Percentiles rank a stretch among this genome's conserved stretches.
These are phyloP conservation scores for Mycena chlorophos DNA, from an alignment of 768 basidiomycete species.

Conservation along the genomic window DNA sequence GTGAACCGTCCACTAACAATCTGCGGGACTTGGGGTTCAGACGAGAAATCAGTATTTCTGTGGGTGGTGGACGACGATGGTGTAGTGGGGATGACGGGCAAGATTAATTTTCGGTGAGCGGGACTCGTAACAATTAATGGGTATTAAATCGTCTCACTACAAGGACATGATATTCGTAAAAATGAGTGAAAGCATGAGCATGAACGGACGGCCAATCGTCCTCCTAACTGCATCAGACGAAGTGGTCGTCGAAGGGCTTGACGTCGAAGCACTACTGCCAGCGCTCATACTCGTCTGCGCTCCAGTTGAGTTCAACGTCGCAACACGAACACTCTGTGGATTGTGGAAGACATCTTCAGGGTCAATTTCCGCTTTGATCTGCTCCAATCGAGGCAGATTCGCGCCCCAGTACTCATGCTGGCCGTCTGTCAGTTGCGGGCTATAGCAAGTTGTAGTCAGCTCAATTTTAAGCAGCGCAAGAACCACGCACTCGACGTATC, in stretches of 20 bases:
- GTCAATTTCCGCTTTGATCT: slow-evolving; percentile 4
- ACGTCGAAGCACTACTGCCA: neutral
- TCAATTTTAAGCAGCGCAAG: neutral
- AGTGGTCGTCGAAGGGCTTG: neutral
- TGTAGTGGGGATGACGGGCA: slow-evolving; percentile 27
- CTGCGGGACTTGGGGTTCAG: slow-evolving; percentile 34
- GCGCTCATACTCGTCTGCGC: neutral
- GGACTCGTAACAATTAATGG: neutral
- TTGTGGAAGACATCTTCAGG: slow-evolving; percentile 7
- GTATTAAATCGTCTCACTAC: no score
- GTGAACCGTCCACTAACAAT: slow-evolving; percentile 42
- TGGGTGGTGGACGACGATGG: slow-evolving; percentile 40
- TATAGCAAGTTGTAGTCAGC: neutral
- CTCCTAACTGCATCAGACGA: neutral
- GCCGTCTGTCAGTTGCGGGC: neutral
- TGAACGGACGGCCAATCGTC: no score
- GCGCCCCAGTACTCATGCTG: slow-evolving; percentile 8
- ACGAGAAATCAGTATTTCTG: slow-evolving; percentile 28
- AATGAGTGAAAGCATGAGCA: neutral
- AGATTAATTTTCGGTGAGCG: neutral
- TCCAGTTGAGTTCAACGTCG: neutral
- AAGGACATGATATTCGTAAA: no score
- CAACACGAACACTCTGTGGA: slow-evolving; percentile 7
- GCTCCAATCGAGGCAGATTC: slow-evolving; percentile 8
- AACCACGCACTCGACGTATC: neutral